A percentile compares a stretch with the other conserved stretches of the same genome.
Evolutionary conservation across 345 rosid genomes (phyloP).

Genomic region (Bretschneidera sinensis): DNA sequence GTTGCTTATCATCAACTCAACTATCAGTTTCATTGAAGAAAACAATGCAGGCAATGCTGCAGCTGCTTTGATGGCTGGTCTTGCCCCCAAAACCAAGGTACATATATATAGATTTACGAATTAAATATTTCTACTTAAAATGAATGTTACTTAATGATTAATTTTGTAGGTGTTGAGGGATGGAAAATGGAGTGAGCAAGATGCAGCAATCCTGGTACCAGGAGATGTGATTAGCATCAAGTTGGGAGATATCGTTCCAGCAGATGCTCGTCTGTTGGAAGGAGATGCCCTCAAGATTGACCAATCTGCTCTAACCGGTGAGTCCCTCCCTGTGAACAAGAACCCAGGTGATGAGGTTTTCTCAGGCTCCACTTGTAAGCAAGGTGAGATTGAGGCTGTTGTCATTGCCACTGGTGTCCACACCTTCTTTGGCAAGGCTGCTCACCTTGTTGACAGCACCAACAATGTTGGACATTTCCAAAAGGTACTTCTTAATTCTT

Average conservation of each 20-base stretch:
- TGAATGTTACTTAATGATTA: too few relatives aligned
- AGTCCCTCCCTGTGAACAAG: constrained; percentile 78
- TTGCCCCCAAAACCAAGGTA: constrained; percentile 88
- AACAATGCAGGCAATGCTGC: constrained; percentile 97
- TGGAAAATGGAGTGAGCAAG: constrained; percentile 79
- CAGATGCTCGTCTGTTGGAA: constrained; percentile 88
- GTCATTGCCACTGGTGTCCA: constrained; percentile 92
- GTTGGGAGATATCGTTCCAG: constrained; percentile 85
- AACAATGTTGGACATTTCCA: constrained; percentile 96
- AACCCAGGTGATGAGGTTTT: constrained; percentile 63
- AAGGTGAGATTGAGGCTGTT: constrained; percentile 91
- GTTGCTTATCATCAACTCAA: constrained; percentile 78
- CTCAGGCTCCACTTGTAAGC: constrained; percentile 95
- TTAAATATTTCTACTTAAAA: too few relatives aligned
- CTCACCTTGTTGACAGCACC: constrained; percentile 91
- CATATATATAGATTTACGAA: too few relatives aligned
- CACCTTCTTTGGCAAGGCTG: constrained; percentile 97
- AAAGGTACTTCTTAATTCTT: constrained; percentile 57
- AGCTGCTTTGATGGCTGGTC: constrained; percentile 94
- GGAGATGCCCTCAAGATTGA: constrained; percentile 94
- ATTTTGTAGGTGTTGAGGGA: constrained; percentile 69
- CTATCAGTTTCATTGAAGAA: constrained; percentile 92
- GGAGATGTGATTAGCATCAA: constrained; percentile 90
- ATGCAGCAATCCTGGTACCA: constrained; percentile 77
- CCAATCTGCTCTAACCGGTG: constrained; percentile 90